Conservation (phyloP, 805 yeast genomes). For the Kodamaea laetipori region DNA sequence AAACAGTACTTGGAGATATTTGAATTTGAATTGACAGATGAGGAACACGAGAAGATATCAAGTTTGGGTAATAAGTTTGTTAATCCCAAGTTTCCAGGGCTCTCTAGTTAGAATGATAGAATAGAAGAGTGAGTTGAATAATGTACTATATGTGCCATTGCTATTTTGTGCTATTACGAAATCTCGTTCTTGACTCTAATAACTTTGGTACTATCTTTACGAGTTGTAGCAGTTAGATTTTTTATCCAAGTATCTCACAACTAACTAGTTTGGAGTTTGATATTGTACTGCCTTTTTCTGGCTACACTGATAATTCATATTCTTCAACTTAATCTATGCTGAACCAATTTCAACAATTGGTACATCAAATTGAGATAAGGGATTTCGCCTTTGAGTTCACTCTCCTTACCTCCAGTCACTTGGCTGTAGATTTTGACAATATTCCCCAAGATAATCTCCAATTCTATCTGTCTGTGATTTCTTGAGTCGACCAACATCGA, state of each 20-base stretch:
- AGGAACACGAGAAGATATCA: conserved; percentile 79
- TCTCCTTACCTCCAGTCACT: conserved; percentile 6
- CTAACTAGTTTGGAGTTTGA: no score
- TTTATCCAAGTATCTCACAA: no score
- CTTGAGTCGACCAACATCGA: conserved; percentile 44
- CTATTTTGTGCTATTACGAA: no score
- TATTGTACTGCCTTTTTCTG: no score
- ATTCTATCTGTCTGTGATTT: conserved; percentile 39
- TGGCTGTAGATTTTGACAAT: conserved; percentile 29
- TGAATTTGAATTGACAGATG: conserved; percentile 50
- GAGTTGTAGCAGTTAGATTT: no score
- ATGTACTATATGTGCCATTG: no score
- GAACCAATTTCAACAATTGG: conserved; percentile 17
- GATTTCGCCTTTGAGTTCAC: conserved; percentile 12
- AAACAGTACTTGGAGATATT: conserved; percentile 58
- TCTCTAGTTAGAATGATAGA: no score
- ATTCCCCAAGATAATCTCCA: conserved; percentile 44
- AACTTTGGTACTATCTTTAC: no score
- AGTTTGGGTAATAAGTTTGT: conserved; percentile 32
- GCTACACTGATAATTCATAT: no score
- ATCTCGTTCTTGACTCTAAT: no score
- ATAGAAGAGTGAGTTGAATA: no score
- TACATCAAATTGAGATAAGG: conserved; percentile 17
- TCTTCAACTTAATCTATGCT: conserved; percentile 4
- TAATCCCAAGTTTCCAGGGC: no score